Evolutionary conservation across 805 yeast genomes (phyloP), one percentile per base, ranked within the genome.

Genomic region (Starmerella powellii): DNA sequence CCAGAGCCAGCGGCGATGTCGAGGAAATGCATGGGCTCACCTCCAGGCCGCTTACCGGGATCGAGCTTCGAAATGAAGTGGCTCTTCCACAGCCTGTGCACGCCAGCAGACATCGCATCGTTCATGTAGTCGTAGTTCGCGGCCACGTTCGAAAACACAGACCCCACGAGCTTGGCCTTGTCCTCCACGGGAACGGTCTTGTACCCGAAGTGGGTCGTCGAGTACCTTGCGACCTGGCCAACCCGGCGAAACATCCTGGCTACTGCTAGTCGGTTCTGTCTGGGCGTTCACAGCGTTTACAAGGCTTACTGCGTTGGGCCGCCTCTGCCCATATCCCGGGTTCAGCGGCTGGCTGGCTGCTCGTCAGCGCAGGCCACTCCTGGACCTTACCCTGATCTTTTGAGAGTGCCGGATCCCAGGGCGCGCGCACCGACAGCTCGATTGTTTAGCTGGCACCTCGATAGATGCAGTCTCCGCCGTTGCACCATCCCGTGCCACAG

Each of bases 1-100:
- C 98, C 98, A 10, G 97, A 85, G 19, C 98, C 98, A 46, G 98
- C 98, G 21, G 98, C 98, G 44, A 91, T 97, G 62, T 91, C 98
- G 49, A 91, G 70, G 57, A 91, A 88, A 45, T 78, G 74, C 54
- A 91, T 67, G 3, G 95, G 95, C 50, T 78, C 73, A 12, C 76
- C 73, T 35, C 88, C 93, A 4, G 94, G 88, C 57, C 97, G 73
- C 67, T 76, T 76, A 27, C 98, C 98, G 34, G 96, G 94, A 58
- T 91, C 95, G 43, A 91, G 67, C 51, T 83, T 76, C 53, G 76
- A 71, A 55, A 91, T 86, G 59, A 91, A 80, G 58, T 87, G 94
- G 57, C 74, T 76, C 59, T 91, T 91, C 98, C 98, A 91, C 35
- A 88, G 66, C 55, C 98, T 72, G 61, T 91, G 98, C 37, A 91